Evolutionary conservation across 305 asterid species (phyloP).

Genomic region (Fraxinus greggii): DNA sequence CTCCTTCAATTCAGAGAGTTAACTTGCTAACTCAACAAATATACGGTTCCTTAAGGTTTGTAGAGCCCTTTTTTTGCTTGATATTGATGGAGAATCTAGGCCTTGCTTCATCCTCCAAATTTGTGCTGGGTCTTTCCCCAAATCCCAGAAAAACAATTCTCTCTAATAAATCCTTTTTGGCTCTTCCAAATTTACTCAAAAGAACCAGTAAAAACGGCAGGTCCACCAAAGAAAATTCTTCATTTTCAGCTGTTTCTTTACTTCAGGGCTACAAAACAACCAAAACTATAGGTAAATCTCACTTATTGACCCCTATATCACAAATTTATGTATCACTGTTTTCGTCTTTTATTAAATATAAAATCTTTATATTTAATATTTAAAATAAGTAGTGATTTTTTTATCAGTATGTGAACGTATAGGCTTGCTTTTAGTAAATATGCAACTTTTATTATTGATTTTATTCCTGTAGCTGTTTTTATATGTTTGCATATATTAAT

Average conservation of each 20-base stretch:
- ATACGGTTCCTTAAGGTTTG: not conserved
- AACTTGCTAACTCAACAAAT: not conserved
- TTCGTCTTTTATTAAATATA: constrained; percentile 6
- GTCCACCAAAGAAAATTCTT: constrained; percentile 34
- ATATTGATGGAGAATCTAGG: constrained; percentile 58
- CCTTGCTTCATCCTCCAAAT: constrained; percentile 65
- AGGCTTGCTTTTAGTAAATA: not conserved
- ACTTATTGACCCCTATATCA: not conserved
- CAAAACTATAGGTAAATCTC: constrained; percentile 53
- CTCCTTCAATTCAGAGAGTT: not conserved
- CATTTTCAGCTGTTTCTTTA: constrained; percentile 43
- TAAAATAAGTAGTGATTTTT: not conserved
- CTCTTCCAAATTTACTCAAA: constrained; percentile 47
- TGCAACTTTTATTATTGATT: not conserved
- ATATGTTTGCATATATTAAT: not conserved
- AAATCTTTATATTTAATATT: not conserved
- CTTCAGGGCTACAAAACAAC: constrained; percentile 44
- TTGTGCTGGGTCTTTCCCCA: constrained; percentile 56
- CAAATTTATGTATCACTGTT: not conserved
- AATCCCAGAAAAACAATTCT: constrained; percentile 45
- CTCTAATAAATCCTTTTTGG: constrained; percentile 51
- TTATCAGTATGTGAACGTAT: not conserved
- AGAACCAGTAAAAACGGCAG: constrained; percentile 36
- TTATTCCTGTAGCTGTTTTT: not conserved
- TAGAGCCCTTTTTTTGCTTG: not conserved